phyloP scores from a whole-genome alignment of 2,329 filamentous ascomycete genomes.

The Sporothrix variecibatus region DNA sequence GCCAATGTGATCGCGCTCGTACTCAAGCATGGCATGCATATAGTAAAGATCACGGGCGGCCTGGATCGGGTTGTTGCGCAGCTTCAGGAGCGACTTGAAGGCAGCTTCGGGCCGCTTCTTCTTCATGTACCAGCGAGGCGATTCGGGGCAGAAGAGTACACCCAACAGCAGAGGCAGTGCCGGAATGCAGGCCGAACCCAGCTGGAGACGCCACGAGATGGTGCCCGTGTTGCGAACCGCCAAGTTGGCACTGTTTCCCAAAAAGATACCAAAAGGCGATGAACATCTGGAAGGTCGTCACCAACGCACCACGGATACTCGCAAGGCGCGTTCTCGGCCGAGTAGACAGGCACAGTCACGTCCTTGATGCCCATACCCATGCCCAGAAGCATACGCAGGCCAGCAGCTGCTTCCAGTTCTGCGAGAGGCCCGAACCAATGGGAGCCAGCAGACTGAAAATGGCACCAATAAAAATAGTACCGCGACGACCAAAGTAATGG shows the following conservation, averaged over 20 bases:
- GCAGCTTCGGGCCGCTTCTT: constrained; percentile 64
- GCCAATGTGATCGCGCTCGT: constrained; percentile 56
- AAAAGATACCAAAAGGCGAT: constrained; percentile 53
- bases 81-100: constrained; percentile 54
- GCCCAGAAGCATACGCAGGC: constrained; percentile 67
- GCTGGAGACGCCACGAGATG: constrained; percentile 64
- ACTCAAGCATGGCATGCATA: constrained; percentile 63
- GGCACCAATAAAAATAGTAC: constrained; percentile 73
- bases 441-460: constrained; percentile 69
- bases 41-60: constrained; percentile 64
- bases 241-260: constrained; percentile 66
- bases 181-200: constrained; percentile 64
- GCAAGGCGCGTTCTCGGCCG: constrained; percentile 73
- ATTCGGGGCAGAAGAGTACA: constrained; percentile 68
- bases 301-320: constrained; percentile 70
- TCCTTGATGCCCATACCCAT: constrained; percentile 75
- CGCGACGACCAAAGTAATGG: constrained; percentile 47
- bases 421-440: constrained; percentile 69
- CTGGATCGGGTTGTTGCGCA: constrained; percentile 58
- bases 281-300: constrained; percentile 74
- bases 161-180: constrained; percentile 58
- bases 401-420: constrained; percentile 72
- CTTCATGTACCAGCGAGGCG: constrained; percentile 67
- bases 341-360: constrained; percentile 69
- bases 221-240: constrained; percentile 59